Conservation (phyloP, 352 stramenopile genomes). For the Globisporangium spiculum region DNA sequence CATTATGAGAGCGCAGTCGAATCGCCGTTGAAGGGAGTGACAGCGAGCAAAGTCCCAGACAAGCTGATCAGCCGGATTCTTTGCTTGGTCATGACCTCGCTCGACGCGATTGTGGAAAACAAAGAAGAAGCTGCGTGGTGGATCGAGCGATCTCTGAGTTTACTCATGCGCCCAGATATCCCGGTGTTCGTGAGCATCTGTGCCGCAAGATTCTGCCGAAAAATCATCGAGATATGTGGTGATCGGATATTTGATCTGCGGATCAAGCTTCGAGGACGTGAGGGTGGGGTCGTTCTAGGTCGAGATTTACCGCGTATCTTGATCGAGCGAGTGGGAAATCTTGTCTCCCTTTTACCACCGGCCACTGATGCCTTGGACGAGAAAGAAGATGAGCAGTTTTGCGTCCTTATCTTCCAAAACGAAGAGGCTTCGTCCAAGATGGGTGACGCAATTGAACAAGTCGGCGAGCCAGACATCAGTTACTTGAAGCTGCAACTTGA, state of each 20-base stretch:
- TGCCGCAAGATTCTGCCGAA: constrained; percentile 14
- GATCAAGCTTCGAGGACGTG: constrained; percentile 4
- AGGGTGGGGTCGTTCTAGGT: constrained; percentile 18
- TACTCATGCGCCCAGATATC: constrained; percentile 7
- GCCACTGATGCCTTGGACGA: neutral
- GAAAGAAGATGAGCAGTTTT: constrained; percentile 21
- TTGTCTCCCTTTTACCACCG: constrained; percentile 16
- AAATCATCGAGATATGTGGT: constrained; percentile 11
- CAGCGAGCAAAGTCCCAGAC: neutral
- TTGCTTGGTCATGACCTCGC: constrained; percentile 12
- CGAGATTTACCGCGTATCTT: constrained; percentile 31
- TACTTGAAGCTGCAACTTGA: constrained; percentile 23
- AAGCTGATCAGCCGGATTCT: constrained; percentile 13
- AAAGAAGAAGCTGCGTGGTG: constrained; percentile 16
- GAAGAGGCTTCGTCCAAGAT: constrained; percentile 43
- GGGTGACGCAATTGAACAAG: constrained; percentile 33
- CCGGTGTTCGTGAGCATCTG: constrained; percentile 11
- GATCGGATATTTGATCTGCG: constrained; percentile 17
- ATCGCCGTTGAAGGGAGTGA: neutral
- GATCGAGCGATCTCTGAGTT: constrained; percentile 10
- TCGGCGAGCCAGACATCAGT: constrained; percentile 40
- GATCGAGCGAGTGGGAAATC: constrained; percentile 28
- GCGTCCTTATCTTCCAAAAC: constrained; percentile 50
- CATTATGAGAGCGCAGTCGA: constrained; percentile 1
- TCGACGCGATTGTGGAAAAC: neutral